A percentile compares a stretch with the other conserved stretches of the same genome.
These are phyloP conservation scores for Penicillium goetzii DNA, from an alignment of 495 filamentous ascomycete genomes.

Conservation along the genomic window DNA sequence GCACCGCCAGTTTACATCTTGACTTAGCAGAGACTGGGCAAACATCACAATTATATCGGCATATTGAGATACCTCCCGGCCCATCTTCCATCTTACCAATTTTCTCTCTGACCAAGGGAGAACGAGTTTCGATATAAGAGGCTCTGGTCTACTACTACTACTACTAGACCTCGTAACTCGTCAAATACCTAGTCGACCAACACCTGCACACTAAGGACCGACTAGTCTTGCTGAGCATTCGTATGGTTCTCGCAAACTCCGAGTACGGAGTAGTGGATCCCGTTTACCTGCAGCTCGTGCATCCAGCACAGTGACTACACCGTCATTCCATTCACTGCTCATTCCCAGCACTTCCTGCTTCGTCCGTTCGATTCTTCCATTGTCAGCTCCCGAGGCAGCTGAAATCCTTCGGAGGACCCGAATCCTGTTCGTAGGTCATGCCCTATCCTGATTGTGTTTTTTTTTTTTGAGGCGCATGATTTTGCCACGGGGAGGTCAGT, in stretches of 20 bases:
- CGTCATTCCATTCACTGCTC: constrained; percentile 33
- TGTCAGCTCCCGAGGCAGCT: neutral
- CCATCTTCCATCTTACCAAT: neutral
- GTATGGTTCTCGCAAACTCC: neutral
- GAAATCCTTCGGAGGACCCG: neutral
- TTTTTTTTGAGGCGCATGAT: constrained; percentile 7
- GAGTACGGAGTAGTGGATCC: constrained; percentile 9
- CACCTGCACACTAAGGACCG: neutral
- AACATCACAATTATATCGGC: neutral
- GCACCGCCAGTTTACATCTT: neutral
- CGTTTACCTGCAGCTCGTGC: constrained; percentile 18
- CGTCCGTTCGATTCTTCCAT: neutral
- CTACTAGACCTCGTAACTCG: too few relatives aligned
- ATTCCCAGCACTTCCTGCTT: constrained; percentile 1
- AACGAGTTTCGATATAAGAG: neutral
- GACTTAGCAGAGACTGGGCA: neutral
- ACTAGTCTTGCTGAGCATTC: neutral
- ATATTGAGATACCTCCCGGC: neutral
- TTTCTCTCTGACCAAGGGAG: neutral
- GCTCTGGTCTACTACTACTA: too few relatives aligned
- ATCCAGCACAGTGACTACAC: constrained; percentile 40
- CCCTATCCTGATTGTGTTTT: neutral
- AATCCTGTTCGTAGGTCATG: constrained; percentile 6
- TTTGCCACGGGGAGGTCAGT: constrained; percentile 8
- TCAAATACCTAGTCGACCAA: neutral